phyloP scores from a whole-genome alignment of 345 rosid genomes.

The Syzygium jambos region DNA sequence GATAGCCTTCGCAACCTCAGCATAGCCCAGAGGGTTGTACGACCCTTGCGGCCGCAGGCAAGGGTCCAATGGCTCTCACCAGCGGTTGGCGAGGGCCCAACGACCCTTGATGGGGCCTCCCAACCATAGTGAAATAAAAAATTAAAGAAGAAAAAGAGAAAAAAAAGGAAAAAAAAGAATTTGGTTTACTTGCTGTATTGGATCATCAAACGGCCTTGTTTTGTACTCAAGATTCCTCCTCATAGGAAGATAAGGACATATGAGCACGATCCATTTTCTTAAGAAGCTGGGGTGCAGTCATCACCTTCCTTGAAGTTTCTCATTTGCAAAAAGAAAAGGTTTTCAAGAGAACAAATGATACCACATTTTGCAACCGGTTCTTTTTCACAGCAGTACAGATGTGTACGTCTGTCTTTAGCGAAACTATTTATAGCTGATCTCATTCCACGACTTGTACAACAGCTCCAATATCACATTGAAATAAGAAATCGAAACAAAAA shows the following conservation, averaged over 20 bases:
- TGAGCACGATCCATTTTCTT: not conserved
- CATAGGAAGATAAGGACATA: not conserved
- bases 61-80: not conserved
- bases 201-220: not conserved
- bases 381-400: not conserved
- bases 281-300: not conserved
- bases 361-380: not conserved
- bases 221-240: not conserved
- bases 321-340: not conserved
- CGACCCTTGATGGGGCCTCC: too few species aligned
- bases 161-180: not conserved
- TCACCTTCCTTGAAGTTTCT: not conserved
- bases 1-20: too few species aligned
- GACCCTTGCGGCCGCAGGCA: accelerated
- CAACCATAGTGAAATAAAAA: too few species aligned
- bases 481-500: not conserved
- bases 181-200: not conserved
- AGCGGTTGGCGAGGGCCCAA: not conserved
- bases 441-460: not conserved
- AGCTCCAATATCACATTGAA: not conserved
- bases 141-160: too few species aligned
- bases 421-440: not conserved
- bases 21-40: too few species aligned
- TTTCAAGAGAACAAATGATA: not conserved
- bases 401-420: not conserved